These are phyloP conservation scores for Saccharum spontaneum DNA, from an alignment of 176 grass and related monocot genomes.

Conservation along the genomic window DNA sequence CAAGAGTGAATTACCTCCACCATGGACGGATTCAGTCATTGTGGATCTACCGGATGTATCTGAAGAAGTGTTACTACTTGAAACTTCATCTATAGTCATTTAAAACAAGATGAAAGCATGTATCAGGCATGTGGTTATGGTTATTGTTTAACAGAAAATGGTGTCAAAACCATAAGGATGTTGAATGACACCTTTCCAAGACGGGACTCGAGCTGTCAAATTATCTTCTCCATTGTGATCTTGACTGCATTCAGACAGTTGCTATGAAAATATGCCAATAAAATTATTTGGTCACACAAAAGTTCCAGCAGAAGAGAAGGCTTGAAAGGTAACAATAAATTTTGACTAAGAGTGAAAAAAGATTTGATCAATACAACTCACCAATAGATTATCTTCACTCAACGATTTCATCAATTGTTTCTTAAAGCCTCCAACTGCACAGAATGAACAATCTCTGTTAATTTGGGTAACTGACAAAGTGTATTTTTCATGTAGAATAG, in stretches of 20 bases:
- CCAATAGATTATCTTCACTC: constrained; percentile 69
- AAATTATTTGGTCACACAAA: constrained; percentile 23
- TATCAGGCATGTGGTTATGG: neutral
- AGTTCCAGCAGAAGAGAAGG: neutral
- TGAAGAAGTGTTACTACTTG: constrained; percentile 41
- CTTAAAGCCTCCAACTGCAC: constrained; percentile 93
- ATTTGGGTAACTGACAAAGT: neutral
- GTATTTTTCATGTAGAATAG: neutral
- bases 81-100: constrained; percentile 59
- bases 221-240: constrained; percentile 40
- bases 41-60: constrained; percentile 51
- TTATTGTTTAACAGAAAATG: constrained; percentile 5
- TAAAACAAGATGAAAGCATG: constrained; percentile 12
- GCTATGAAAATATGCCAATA: constrained; percentile 49
- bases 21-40: constrained; percentile 50
- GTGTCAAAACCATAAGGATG: constrained; percentile 14
- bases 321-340: neutral
- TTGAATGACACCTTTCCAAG: constrained; percentile 56
- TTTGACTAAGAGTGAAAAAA: constrained; percentile 5
- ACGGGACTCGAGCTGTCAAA: constrained; percentile 41
- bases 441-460: constrained; percentile 13
- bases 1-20: constrained; percentile 44
- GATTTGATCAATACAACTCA: constrained; percentile 42
- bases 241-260: constrained; percentile 61
- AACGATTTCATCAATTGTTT: constrained; percentile 90